Conservation (phyloP, 495 filamentous ascomycete species). For the Lophiostoma macrostomum region DNA sequence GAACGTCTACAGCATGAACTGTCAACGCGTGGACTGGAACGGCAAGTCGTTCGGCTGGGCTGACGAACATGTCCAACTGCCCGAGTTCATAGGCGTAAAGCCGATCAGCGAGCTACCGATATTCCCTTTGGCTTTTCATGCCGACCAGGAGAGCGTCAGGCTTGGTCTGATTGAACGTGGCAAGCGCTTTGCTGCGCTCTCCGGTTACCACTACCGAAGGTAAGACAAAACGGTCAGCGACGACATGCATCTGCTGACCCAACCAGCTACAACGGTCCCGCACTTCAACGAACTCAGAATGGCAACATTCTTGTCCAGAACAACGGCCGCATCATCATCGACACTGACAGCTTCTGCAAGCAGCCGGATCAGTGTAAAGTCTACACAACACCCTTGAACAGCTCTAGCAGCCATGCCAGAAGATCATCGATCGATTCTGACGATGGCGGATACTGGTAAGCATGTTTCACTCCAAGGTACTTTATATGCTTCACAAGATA, state of each 20-base stretch:
- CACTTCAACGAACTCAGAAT: conserved; percentile 33
- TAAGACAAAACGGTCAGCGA: conserved; percentile 36
- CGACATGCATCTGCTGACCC: not conserved
- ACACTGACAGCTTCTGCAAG: conserved; percentile 44
- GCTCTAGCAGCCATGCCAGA: too few relatives aligned
- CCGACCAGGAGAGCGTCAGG: conserved; percentile 41
- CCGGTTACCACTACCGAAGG: conserved; percentile 58
- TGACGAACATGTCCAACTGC: conserved; percentile 44
- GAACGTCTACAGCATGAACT: conserved; percentile 33
- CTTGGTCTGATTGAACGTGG: conserved; percentile 36
- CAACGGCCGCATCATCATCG: conserved; percentile 54
- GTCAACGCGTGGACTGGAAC: conserved; percentile 55
- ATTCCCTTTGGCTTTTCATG: conserved; percentile 57
- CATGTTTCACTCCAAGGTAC: too few relatives aligned
- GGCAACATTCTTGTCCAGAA: conserved; percentile 45
- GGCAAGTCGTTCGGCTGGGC: conserved; percentile 56
- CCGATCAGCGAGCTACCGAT: conserved; percentile 53
- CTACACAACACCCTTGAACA: conserved; percentile 24
- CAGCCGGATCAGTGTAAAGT: conserved; percentile 40
- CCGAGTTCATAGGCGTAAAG: conserved; percentile 52
- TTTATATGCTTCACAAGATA: too few relatives aligned
- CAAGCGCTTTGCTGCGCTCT: conserved; percentile 40
- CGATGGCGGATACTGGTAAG: too few relatives aligned
- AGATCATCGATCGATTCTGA: too few relatives aligned
- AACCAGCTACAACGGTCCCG: conserved; percentile 43